Conservation (phyloP, 2,329 filamentous ascomycete species). For the Balansia obtecta region DNA sequence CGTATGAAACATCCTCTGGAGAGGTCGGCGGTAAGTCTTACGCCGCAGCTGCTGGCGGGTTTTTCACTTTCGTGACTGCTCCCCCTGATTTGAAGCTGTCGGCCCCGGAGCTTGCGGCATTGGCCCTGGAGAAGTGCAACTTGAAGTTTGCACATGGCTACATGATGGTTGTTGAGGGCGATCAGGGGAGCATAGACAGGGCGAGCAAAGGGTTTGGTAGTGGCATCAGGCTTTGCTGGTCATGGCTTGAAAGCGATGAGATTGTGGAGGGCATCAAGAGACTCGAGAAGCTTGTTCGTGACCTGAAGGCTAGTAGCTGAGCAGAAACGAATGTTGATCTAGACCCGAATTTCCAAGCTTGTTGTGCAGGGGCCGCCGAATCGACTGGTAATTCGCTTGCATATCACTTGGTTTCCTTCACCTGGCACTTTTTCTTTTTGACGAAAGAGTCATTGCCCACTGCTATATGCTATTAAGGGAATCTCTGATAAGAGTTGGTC, state of each 20-base stretch:
- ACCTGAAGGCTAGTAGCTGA: background rate
- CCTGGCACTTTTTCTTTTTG: too few relatives aligned
- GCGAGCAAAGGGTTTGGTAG: conserved; percentile 37
- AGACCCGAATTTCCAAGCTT: too few relatives aligned
- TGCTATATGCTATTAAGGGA: too few relatives aligned
- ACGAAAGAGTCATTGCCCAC: too few relatives aligned
- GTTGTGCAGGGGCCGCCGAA: too few relatives aligned
- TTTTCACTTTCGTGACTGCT: background rate
- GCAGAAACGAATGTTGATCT: background rate
- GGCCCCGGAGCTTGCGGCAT: background rate
- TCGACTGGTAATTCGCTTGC: background rate
- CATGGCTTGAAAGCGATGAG: conserved; percentile 56
- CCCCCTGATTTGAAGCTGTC: background rate
- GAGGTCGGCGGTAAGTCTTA: background rate
- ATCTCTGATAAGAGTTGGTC: too few relatives aligned
- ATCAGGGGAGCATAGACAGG: conserved; percentile 27
- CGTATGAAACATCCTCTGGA: conserved; percentile 4
- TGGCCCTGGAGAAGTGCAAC: conserved; percentile 48
- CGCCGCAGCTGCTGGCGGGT: conserved; percentile 1
- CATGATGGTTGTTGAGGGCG: conserved; percentile 55
- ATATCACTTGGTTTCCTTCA: too few relatives aligned
- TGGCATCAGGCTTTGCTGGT: conserved; percentile 55
- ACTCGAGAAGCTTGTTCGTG: conserved; percentile 25
- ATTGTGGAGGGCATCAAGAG: conserved; percentile 56
- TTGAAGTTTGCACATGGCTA: conserved; percentile 56